phyloP scores from a whole-genome alignment of 768 basidiomycete species.

The Suillus americanus region DNA sequence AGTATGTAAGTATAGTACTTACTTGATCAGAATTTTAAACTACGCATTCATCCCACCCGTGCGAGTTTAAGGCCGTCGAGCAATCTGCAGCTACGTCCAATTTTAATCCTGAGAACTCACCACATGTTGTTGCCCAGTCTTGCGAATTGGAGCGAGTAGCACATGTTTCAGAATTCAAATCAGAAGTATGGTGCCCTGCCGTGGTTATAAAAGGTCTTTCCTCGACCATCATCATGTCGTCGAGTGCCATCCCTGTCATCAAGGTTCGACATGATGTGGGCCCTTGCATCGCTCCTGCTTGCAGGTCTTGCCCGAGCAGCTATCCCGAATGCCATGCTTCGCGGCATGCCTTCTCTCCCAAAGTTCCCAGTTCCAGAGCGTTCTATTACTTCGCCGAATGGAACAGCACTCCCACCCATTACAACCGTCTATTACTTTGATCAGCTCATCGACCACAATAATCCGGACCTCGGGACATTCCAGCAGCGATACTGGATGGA shows the following conservation, averaged over 20 bases:
- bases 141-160: not conserved
- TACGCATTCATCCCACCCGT: not conserved
- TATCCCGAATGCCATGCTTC: conserved; percentile 19
- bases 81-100: not conserved
- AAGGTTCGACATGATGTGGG: not conserved
- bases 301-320: conserved; percentile 12
- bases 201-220: not conserved
- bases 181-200: not conserved
- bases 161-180: not conserved
- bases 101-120: not conserved
- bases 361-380: conserved; percentile 13
- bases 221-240: not conserved
- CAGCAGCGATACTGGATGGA: conserved; percentile 73
- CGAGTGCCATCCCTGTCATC: not conserved
- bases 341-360: conserved; percentile 17
- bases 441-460: conserved; percentile 43
- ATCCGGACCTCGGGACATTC: conserved; percentile 67
- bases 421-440: conserved; percentile 31
- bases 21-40: not conserved
- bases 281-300: not conserved
- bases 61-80: not conserved
- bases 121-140: not conserved
- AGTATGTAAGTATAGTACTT: not conserved
- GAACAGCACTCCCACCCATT: conserved; percentile 24
- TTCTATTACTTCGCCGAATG: conserved; percentile 20